Percentiles rank a stretch among this genome's conserved stretches.
Conservation (phyloP, 805 yeast species). For the Candida sanyiensis region DNA sequence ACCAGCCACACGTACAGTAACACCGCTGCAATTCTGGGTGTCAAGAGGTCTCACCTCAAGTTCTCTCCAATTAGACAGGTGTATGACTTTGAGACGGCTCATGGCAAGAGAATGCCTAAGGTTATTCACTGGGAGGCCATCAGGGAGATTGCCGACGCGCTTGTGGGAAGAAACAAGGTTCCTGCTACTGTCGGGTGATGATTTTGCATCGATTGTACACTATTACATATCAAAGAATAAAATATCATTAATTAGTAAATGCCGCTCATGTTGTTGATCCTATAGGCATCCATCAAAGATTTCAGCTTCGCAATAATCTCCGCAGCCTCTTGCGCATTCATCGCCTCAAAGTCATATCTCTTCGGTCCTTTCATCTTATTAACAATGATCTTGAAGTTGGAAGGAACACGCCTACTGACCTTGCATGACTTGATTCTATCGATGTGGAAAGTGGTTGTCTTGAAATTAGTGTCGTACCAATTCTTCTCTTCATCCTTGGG, state of each 20-base stretch:
- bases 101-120: constrained; percentile 81
- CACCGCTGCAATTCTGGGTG: constrained; percentile 81
- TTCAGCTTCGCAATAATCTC: constrained; percentile 74
- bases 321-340: constrained; percentile 48
- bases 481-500: constrained; percentile 79
- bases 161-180: constrained; percentile 58
- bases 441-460: constrained; percentile 83
- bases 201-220: background rate
- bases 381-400: constrained; percentile 76
- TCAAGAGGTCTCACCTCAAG: constrained; percentile 66
- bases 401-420: constrained; percentile 69
- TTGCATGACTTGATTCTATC: constrained; percentile 71
- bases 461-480: constrained; percentile 62
- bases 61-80: constrained; percentile 71
- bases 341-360: constrained; percentile 83
- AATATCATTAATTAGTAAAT: background rate
- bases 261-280: constrained; percentile 29
- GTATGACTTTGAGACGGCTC: constrained; percentile 83
- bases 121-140: constrained; percentile 74
- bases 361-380: constrained; percentile 64
- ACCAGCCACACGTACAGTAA: constrained; percentile 33
- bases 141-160: constrained; percentile 74
- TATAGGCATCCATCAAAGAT: constrained; percentile 50
- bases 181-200: constrained; percentile 4
- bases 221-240: background rate